Conservation (phyloP, 352 stramenopile genomes). For the Phytophthora boehmeriae region DNA sequence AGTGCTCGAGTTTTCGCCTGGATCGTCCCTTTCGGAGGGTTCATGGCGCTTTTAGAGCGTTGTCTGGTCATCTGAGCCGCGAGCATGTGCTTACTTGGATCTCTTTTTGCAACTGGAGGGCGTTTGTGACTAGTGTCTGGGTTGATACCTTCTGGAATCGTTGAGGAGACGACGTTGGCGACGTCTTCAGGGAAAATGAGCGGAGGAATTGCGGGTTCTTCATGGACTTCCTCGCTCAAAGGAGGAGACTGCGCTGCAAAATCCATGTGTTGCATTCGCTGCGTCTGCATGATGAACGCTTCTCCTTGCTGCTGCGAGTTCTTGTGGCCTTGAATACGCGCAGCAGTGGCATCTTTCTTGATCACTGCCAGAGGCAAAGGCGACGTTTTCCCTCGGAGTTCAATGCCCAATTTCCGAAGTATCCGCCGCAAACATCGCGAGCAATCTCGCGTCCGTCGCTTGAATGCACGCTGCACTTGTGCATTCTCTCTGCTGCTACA, state of each 20-base stretch:
- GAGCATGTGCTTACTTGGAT: slow-evolving; percentile 25
- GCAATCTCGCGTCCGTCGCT: slow-evolving; percentile 1
- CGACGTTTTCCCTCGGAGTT: slow-evolving; percentile 26
- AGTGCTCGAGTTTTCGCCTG: slow-evolving; percentile 15
- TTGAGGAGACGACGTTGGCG: background rate
- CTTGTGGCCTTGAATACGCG: slow-evolving; percentile 76
- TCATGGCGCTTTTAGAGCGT: slow-evolving; percentile 29
- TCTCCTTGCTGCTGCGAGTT: slow-evolving; percentile 72
- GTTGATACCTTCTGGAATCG: background rate
- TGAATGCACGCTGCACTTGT: slow-evolving; percentile 16
- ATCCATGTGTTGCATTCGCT: slow-evolving; percentile 61
- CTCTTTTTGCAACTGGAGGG: slow-evolving; percentile 12
- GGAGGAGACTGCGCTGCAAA: slow-evolving; percentile 26
- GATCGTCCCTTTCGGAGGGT: slow-evolving; percentile 12
- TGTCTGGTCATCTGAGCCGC: slow-evolving; percentile 22
- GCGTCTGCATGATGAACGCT: slow-evolving; percentile 72
- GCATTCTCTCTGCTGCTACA: slow-evolving; percentile 12
- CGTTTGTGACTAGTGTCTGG: background rate
- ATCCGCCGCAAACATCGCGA: slow-evolving; percentile 16
- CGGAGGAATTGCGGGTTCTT: slow-evolving; percentile 2
- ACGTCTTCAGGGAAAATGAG: slow-evolving; percentile 11
- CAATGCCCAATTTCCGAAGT: slow-evolving; percentile 13
- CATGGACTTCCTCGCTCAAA: slow-evolving; percentile 2
- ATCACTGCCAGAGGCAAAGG: slow-evolving; percentile 72
- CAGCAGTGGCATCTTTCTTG: slow-evolving; percentile 62